phyloP scores from a whole-genome alignment of 2,329 filamentous ascomycete genomes.

The Iodosphaeria phyllophila region DNA sequence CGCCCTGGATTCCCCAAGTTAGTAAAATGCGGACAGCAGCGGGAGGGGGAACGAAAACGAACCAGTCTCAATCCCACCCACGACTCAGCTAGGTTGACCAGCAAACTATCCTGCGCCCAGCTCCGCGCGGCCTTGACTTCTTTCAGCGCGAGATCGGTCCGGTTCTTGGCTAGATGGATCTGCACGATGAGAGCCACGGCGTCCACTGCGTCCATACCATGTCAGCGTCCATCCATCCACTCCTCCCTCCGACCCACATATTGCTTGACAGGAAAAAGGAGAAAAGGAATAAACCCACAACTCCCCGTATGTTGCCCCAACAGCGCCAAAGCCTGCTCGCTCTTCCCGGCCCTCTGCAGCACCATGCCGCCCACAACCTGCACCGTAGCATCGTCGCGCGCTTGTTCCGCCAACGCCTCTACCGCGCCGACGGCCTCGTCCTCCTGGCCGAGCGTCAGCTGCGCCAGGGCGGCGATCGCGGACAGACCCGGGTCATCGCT shows the following conservation, averaged over 20 bases:
- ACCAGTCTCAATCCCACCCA: constrained; percentile 86
- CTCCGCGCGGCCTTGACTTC: constrained; percentile 72
- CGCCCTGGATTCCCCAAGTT: constrained; percentile 39
- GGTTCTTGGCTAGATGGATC: constrained; percentile 82
- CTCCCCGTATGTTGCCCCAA: constrained; percentile 72
- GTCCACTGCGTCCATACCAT: constrained; percentile 29
- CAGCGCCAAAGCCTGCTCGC: constrained; percentile 69
- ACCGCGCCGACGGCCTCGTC: constrained; percentile 43
- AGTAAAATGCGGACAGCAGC: constrained; percentile 6
- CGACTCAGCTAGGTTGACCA: constrained; percentile 87
- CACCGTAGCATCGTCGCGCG: constrained; percentile 58
- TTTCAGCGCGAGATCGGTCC: constrained; percentile 76
- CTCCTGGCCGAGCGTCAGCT: constrained; percentile 38
- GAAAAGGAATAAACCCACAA: constrained; percentile 33
- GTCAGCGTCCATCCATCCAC: neutral
- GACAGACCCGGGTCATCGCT: constrained; percentile 51
- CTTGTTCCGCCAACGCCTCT: constrained; percentile 47
- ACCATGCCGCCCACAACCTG: constrained; percentile 72
- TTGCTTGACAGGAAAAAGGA: no score
- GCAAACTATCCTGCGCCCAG: constrained; percentile 87
- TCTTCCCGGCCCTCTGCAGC: constrained; percentile 59
- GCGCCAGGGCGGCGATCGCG: constrained; percentile 60
- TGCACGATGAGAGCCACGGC: constrained; percentile 79
- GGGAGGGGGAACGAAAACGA: constrained; percentile 14
- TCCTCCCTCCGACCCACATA: no score